phyloP scores from a whole-genome alignment of 2,329 filamentous ascomycete genomes.

The Xylaria sp. region DNA sequence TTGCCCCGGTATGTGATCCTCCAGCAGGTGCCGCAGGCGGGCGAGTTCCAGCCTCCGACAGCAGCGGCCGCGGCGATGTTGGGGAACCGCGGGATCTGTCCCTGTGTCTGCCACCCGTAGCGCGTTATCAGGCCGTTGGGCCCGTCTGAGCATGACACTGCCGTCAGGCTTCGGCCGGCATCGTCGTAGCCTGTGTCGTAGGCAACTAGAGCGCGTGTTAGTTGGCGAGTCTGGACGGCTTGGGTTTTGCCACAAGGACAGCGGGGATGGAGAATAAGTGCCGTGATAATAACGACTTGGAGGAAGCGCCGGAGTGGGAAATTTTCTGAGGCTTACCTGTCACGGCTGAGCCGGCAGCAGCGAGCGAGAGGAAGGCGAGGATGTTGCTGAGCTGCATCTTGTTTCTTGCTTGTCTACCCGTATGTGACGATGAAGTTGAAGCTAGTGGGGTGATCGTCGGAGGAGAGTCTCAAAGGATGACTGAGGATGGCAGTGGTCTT shows the following conservation, averaged over 20 bases:
- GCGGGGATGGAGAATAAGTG: background rate
- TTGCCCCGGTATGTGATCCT: conserved; percentile 56
- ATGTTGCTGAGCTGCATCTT: conserved; percentile 43
- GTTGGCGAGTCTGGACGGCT: background rate
- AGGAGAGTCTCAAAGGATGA: background rate
- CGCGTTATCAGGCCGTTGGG: conserved; percentile 67
- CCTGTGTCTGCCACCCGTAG: conserved; percentile 63
- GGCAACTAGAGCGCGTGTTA: conserved; percentile 56
- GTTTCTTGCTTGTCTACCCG: background rate
- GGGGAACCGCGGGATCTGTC: conserved; percentile 56
- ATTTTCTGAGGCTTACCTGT: conserved; percentile 29
- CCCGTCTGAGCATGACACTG: conserved; percentile 71
- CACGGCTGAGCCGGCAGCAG: conserved; percentile 36
- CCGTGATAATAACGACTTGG: too few relatives aligned
- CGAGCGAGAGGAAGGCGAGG: conserved; percentile 39
- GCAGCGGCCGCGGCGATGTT: conserved; percentile 60
- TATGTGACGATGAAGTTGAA: background rate
- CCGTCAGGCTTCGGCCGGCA: conserved; percentile 56
- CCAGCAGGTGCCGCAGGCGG: conserved; percentile 65
- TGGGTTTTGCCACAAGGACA: background rate
- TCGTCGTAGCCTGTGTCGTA: conserved; percentile 77
- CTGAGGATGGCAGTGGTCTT: background rate
- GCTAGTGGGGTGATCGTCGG: background rate
- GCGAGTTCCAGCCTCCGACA: conserved; percentile 62
- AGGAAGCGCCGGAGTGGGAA: background rate